Percentiles rank a stretch among this genome's conserved stretches.
Conservation (phyloP, 805 yeast species). For the Clavispora santaluciae region DNA sequence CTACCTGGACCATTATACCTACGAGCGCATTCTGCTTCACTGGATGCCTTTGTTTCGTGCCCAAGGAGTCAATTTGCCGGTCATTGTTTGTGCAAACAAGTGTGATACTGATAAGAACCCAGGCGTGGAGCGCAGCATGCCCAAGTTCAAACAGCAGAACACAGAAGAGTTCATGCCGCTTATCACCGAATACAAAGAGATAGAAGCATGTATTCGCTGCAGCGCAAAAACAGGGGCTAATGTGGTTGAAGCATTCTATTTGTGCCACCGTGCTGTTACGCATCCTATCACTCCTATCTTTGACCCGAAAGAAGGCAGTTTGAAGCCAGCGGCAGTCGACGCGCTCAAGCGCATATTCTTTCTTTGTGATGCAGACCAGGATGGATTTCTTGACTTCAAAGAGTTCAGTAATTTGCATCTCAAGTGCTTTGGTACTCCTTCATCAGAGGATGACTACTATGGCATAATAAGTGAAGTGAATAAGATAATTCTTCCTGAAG, state of each 20-base stretch:
- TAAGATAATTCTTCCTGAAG: constrained; percentile 27
- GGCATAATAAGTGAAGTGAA: constrained; percentile 31
- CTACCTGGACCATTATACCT: constrained; percentile 90
- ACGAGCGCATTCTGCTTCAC: constrained; percentile 83
- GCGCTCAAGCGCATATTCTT: constrained; percentile 82
- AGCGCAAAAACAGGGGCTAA: constrained; percentile 82
- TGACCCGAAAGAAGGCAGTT: constrained; percentile 81
- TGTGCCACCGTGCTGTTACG: constrained; percentile 89
- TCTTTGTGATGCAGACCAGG: constrained; percentile 85
- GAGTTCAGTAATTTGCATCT: constrained; percentile 69
- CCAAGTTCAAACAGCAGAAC: constrained; percentile 40
- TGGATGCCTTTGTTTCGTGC: constrained; percentile 95
- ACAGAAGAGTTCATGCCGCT: constrained; percentile 83
- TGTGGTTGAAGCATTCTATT: constrained; percentile 85
- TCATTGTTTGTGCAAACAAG: constrained; percentile 86
- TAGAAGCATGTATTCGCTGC: constrained; percentile 85
- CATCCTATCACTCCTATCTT: constrained; percentile 91
- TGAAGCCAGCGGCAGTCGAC: constrained; percentile 70
- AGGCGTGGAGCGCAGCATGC: constrained; percentile 4
- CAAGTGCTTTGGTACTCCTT: constrained; percentile 59
- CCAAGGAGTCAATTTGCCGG: constrained; percentile 89
- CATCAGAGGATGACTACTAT: constrained; percentile 31
- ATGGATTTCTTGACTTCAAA: constrained; percentile 66
- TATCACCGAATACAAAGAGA: constrained; percentile 86
- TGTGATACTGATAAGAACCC: constrained; percentile 44